phyloP scores from a whole-genome alignment of 2,329 filamentous ascomycete genomes.

The Tolypocladium pustulatum region DNA sequence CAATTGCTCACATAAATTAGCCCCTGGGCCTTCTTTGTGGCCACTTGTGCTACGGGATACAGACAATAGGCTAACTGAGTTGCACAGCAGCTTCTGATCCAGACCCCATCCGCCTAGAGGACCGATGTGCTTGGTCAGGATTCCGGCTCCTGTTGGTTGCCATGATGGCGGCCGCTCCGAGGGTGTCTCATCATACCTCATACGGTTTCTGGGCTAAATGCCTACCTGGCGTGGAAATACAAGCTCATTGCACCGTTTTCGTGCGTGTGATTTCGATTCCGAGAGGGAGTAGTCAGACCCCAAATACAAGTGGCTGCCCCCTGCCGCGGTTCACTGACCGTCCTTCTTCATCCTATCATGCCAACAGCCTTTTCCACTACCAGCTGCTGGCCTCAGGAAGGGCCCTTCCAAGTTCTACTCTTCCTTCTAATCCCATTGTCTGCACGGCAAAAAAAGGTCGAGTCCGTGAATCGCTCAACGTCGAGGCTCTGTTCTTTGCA shows the following conservation, averaged over 20 bases:
- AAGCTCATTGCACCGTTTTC: not conserved
- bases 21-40: not conserved
- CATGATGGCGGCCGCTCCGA: too few species aligned
- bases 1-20: not conserved
- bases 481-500: not conserved
- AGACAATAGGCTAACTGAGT: not conserved
- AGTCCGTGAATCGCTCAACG: not conserved
- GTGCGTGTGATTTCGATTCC: not conserved
- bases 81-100: not conserved
- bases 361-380: not conserved
- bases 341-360: not conserved
- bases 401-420: not conserved
- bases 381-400: not conserved
- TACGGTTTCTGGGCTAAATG: too few species aligned
- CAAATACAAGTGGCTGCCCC: not conserved
- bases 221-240: too few species aligned
- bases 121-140: not conserved
- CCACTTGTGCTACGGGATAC: not conserved
- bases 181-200: too few species aligned
- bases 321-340: not conserved
- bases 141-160: not conserved
- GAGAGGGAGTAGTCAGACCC: not conserved
- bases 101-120: not conserved
- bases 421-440: not conserved
- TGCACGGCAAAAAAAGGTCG: not conserved